Evolutionary conservation across 257 asterid genomes (phyloP).

Genomic region (Penstemon barbatus): DNA sequence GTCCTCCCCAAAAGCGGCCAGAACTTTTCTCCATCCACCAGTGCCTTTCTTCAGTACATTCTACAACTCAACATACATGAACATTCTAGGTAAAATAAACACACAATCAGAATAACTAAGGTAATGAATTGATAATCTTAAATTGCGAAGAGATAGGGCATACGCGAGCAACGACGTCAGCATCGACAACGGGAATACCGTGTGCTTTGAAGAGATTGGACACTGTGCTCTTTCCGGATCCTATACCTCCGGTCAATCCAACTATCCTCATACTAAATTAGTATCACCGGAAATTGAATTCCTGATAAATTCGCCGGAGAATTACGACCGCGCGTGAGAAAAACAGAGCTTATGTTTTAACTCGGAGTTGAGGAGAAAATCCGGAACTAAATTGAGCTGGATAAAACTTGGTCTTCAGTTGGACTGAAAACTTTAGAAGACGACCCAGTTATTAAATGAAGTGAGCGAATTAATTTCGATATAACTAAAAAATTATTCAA

Average conservation of each 20-base stretch:
- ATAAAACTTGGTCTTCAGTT: no score
- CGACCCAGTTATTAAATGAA: no score
- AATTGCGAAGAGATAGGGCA: conserved; percentile 28
- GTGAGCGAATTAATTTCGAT: no score
- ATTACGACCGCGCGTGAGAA: not conserved
- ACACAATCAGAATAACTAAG: not conserved
- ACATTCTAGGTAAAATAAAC: conserved; percentile 1
- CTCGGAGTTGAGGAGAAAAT: no score
- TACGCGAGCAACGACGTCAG: conserved; percentile 86
- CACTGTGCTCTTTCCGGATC: conserved; percentile 88
- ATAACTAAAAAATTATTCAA: no score
- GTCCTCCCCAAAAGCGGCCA: conserved; percentile 76
- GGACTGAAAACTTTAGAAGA: no score
- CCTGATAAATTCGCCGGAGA: conserved; percentile 22
- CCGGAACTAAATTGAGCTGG: no score
- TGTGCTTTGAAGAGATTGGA: conserved; percentile 75
- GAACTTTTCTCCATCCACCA: conserved; percentile 89
- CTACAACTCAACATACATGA: conserved; percentile 38
- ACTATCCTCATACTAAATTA: conserved; percentile 61
- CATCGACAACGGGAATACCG: conserved; percentile 80
- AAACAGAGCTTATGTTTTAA: no score
- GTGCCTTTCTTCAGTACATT: conserved; percentile 73
- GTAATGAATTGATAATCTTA: not conserved
- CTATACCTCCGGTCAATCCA: conserved; percentile 86
- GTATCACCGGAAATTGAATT: conserved; percentile 22